A percentile compares a stretch with the other conserved stretches of the same genome.
Conservation (phyloP, 257 asterid genomes). For the Perilla frutescens region DNA sequence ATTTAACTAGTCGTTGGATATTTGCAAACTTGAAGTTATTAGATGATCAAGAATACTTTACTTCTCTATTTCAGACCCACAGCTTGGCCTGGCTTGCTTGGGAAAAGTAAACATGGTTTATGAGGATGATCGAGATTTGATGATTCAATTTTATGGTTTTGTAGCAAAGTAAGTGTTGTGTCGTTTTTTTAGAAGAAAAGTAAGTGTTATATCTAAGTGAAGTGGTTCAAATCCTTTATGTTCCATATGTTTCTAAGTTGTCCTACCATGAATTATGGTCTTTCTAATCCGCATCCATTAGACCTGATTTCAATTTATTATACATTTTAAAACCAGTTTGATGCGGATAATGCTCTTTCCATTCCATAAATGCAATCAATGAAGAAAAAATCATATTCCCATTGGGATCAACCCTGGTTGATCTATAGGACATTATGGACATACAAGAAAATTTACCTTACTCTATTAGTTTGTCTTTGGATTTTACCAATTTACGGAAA, state of each 20-base stretch:
- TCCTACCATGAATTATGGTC: not conserved
- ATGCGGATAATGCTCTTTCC: conserved; percentile 6
- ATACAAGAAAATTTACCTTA: not conserved
- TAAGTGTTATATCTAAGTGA: conserved; percentile 40
- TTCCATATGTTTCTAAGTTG: not conserved
- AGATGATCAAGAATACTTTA: conserved; percentile 15
- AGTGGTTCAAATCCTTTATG: not conserved
- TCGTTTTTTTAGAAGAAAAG: conserved; percentile 46
- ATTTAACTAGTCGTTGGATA: not conserved
- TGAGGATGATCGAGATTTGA: conserved; percentile 82
- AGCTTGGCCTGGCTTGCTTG: conserved; percentile 82
- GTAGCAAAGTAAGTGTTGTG: conserved; percentile 69
- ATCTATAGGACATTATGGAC: not conserved
- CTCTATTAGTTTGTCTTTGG: conserved; percentile 12
- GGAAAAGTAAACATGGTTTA: conserved; percentile 70
- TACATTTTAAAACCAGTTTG: not conserved
- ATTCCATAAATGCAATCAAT: conserved; percentile 5
- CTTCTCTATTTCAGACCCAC: conserved; percentile 67
- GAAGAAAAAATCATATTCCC: not conserved
- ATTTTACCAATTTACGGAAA: not conserved
- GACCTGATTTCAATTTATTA: not conserved
- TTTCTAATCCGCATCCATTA: not conserved
- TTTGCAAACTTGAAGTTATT: not conserved
- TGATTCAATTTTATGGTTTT: conserved; percentile 78
- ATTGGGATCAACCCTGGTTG: conserved; percentile 2